Base-by-base conservation (phyloP, 1,284 basidiomycete genomes). In the Ceratobasidium papillatum region DNA sequence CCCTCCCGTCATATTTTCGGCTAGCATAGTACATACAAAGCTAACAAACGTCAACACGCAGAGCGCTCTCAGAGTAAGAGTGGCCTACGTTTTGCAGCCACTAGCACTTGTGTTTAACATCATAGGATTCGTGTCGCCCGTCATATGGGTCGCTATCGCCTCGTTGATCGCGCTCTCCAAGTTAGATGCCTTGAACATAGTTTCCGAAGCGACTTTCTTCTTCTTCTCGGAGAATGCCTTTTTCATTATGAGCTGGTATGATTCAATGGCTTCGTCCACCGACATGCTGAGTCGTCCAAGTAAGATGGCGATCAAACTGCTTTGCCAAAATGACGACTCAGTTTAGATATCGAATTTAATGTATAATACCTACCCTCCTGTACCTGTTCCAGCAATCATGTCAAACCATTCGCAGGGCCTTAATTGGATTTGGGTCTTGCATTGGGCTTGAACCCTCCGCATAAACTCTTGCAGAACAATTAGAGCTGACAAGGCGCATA, bases 241-340 rank as follows among this genome's bases (percentile, higher is more conserved):
- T n/a, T 51, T 72, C 0, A 63, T n/a, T 4, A 75, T 51, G 17
- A 41, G 30, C 19, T 62, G 62, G 32, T 73, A 75, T n/a, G 58
- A 36, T 27, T 62, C 68, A 38, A 75, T 75, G 47, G 66, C 69
- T 8, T 79, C 79, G 12, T 75, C 74, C 51, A 80, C 80, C 59
- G 79, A 78, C 34, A 82, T 74, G 8, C 79, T 75, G 19, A 82
- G 77, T 12, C 81, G 78, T 11, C 81, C 82, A 12, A 83, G 75
- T 38, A 83, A 76, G 14, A 83, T 75, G 7, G 82, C 79, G 54
- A 82, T 78, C 7, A 83, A 77, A 1, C 80, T 81, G 45, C 22
- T 17, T 30, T 34, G 19, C 8, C 19, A 11, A 38, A n/a, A 1
- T 66, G 27, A 66, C 45, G 14, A n/a, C 7, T 7, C 25, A n/a